Conservation (phyloP, 2,329 filamentous ascomycete genomes). For the Aspergillus hiratsukae region DNA sequence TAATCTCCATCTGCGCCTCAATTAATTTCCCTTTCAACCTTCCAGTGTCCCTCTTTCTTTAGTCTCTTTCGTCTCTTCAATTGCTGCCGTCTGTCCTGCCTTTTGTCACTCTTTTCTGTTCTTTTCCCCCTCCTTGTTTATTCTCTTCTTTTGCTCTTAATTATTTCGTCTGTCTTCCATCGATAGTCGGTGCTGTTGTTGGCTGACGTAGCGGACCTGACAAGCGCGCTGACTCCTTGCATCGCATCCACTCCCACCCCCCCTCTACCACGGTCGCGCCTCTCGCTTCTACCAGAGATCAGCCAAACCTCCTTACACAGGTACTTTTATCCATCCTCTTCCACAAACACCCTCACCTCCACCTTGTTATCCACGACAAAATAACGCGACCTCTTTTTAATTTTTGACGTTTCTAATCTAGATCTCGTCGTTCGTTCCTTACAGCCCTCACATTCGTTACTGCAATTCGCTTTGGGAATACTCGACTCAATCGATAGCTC, state of each 20-base stretch:
- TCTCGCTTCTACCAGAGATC: slow-evolving; percentile 10
- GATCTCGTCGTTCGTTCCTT: slow-evolving; percentile 26
- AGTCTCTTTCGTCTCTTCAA: not conserved
- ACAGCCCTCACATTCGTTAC: slow-evolving; percentile 22
- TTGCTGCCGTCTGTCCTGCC: not conserved
- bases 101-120: not conserved
- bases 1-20: not conserved
- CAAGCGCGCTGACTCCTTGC: slow-evolving; percentile 18
- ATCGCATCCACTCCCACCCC: slow-evolving; percentile 4
- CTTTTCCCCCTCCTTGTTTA: not conserved
- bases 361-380: not conserved
- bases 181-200: slow-evolving; percentile 27
- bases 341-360: slow-evolving; percentile 4
- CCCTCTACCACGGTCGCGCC: slow-evolving; percentile 20
- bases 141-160: slow-evolving; percentile 1
- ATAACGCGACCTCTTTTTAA: slow-evolving; percentile 6
- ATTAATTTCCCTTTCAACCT: slow-evolving; percentile 1
- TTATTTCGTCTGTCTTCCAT: slow-evolving; percentile 4
- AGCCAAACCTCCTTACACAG: not conserved
- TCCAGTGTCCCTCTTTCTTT: not conserved
- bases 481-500: slow-evolving; percentile 11
- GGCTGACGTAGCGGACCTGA: slow-evolving; percentile 21
- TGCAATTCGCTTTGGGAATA: slow-evolving; percentile 10
- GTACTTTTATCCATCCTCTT: slow-evolving; percentile 1
- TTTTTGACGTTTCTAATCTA: slow-evolving; percentile 5